These are phyloP conservation scores for Oryza glaberrima DNA, from an alignment of 176 grass and related monocot genomes.

Conservation along the genomic window DNA sequence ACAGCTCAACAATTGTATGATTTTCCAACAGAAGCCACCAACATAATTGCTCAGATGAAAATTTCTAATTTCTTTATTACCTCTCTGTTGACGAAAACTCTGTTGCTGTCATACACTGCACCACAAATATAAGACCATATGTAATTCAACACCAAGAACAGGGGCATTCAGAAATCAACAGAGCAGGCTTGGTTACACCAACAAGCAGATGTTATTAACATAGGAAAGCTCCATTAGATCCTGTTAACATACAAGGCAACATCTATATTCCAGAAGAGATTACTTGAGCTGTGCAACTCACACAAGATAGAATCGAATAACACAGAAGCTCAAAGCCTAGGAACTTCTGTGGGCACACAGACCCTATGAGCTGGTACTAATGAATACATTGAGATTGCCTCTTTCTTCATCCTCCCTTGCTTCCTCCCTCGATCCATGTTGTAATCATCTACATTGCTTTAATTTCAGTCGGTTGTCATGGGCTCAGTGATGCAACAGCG, in stretches of 20 bases:
- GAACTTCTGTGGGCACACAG: constrained; percentile 4
- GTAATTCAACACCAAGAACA: constrained; percentile 5
- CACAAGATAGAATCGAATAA: constrained; percentile 49
- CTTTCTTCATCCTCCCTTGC: constrained; percentile 27
- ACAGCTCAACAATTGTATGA: constrained; percentile 19
- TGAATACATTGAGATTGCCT: constrained; percentile 37
- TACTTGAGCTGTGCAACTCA: constrained; percentile 52
- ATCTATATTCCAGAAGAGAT: constrained; percentile 49
- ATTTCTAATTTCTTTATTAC: constrained; percentile 17
- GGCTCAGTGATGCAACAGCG: constrained; percentile 89
- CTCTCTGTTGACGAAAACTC: not conserved
- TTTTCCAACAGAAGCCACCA: constrained; percentile 17
- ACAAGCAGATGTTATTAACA: constrained; percentile 59
- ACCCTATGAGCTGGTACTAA: constrained; percentile 3
- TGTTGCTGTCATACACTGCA: not conserved
- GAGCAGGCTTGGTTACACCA: constrained; percentile 26
- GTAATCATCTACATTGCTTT: constrained; percentile 29
- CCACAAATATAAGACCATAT: constrained; percentile 23
- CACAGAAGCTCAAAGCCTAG: constrained; percentile 42
- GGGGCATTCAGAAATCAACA: not conserved
- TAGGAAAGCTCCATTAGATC: constrained; percentile 48
- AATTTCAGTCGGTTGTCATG: constrained; percentile 83
- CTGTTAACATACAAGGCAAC: constrained; percentile 55
- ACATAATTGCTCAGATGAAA: constrained; percentile 20
- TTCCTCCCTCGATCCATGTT: constrained; percentile 24